phyloP scores from a whole-genome alignment of 306 rosid genomes.

The Inga oerstediana region DNA sequence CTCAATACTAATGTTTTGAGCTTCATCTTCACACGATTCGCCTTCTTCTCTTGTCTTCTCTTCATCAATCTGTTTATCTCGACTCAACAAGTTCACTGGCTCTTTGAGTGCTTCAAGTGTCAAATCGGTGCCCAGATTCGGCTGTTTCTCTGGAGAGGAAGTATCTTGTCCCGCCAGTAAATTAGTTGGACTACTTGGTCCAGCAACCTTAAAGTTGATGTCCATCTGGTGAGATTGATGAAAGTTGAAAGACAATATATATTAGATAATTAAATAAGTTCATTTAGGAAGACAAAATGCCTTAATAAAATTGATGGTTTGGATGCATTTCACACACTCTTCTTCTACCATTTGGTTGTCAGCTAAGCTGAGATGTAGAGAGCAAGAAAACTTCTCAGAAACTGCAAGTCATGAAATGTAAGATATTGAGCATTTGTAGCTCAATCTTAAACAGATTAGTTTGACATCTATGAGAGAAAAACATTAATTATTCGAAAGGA shows the following conservation, averaged over 20 bases:
- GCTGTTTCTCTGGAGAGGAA: conserved; percentile 36
- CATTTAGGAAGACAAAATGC: not conserved
- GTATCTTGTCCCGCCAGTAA: conserved; percentile 25
- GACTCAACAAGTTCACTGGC: conserved; percentile 24
- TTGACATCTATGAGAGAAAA: not conserved
- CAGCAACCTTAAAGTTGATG: conserved; percentile 36
- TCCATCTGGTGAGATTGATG: conserved; percentile 40
- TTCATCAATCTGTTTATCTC: conserved; percentile 30
- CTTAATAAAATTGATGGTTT: not conserved
- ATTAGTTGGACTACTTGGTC: conserved; percentile 23
- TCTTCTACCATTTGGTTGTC: conserved; percentile 31
- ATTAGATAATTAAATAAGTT: not conserved
- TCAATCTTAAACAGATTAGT: not conserved
- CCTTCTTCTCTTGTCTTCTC: not conserved
- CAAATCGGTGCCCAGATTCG: conserved; percentile 15
- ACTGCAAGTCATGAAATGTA: conserved; percentile 35
- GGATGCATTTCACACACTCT: conserved; percentile 44
- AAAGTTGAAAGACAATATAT: conserved; percentile 33
- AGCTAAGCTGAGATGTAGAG: conserved; percentile 24
- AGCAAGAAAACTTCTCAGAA: conserved; percentile 41
- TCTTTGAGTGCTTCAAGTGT: conserved; percentile 27
- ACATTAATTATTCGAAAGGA: not conserved
- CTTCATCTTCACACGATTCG: not conserved
- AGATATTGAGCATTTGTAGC: conserved; percentile 5
- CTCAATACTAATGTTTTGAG: conserved; percentile 7